These are phyloP conservation scores for Dryadomyces quercivorus DNA, from an alignment of 2,329 filamentous ascomycete species.

Conservation along the genomic window DNA sequence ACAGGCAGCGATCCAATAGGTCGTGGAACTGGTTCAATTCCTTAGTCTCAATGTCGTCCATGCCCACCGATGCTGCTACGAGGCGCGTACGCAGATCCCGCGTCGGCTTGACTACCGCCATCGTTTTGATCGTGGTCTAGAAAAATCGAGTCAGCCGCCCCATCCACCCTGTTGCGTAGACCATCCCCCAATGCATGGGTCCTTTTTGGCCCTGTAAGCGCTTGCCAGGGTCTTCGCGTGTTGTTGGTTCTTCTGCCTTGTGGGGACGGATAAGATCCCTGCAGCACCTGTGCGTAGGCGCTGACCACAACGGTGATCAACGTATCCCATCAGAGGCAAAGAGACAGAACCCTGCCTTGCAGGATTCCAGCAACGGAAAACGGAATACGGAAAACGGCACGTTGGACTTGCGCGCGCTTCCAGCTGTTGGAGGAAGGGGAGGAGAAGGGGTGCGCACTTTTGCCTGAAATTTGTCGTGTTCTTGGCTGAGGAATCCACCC, in stretches of 20 bases:
- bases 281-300: too few relatives aligned
- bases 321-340: neutral
- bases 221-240: too few relatives aligned
- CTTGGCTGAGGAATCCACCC: conserved; percentile 72
- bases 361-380: too few relatives aligned
- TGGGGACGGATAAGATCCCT: too few relatives aligned
- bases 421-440: too few relatives aligned
- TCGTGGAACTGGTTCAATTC: conserved; percentile 79
- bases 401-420: too few relatives aligned
- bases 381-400: too few relatives aligned
- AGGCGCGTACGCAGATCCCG: conserved; percentile 74
- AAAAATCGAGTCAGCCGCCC: conserved; percentile 12
- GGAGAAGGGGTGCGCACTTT: too few relatives aligned
- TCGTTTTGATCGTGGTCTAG: conserved; percentile 54
- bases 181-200: neutral
- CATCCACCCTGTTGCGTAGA: neutral
- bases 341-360: neutral
- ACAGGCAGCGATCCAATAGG: conserved; percentile 75
- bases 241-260: too few relatives aligned
- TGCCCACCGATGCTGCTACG: conserved; percentile 57
- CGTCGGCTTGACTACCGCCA: conserved; percentile 62
- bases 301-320: too few relatives aligned
- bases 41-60: conserved; percentile 61
- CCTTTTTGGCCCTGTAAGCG: neutral
- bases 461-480: conserved; percentile 76